A percentile compares a stretch with the other conserved stretches of the same genome.
These are phyloP conservation scores for Ulmus americana DNA, from an alignment of 331 rosid genomes.

Conservation along the genomic window DNA sequence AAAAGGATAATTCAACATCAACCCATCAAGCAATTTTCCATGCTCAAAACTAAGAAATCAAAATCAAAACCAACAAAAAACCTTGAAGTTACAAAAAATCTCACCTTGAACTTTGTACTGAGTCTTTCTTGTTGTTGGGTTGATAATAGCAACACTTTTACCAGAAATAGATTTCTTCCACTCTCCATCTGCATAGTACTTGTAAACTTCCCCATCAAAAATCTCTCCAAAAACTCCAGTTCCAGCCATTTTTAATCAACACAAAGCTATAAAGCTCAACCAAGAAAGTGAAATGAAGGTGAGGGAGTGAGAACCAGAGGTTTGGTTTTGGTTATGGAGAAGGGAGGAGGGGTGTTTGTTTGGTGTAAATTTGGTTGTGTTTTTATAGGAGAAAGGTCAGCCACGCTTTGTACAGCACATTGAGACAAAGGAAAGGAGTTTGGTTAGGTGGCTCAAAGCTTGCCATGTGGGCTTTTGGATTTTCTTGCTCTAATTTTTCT, in stretches of 20 bases:
- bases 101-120: conserved; percentile 95
- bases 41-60: background rate
- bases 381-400: conserved; percentile 33
- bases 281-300: conserved; percentile 7
- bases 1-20: no score
- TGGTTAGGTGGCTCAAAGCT: conserved; percentile 43
- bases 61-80: background rate
- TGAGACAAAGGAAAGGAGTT: conserved; percentile 4
- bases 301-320: conserved; percentile 4
- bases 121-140: conserved; percentile 78
- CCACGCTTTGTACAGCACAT: conserved; percentile 34
- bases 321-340: conserved; percentile 4
- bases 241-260: conserved; percentile 51
- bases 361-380: conserved; percentile 4
- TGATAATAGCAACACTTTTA: conserved; percentile 70
- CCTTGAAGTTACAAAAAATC: background rate
- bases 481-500: conserved; percentile 8
- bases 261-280: background rate
- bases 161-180: conserved; percentile 84
- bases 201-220: conserved; percentile 74
- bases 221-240: conserved; percentile 68
- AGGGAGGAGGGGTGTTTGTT: conserved; percentile 33
- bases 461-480: conserved; percentile 33
- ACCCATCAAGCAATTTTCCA: background rate
- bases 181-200: conserved; percentile 74